phyloP scores from a whole-genome alignment of 2,329 filamentous ascomycete genomes.

The Colletotrichum cereale region DNA sequence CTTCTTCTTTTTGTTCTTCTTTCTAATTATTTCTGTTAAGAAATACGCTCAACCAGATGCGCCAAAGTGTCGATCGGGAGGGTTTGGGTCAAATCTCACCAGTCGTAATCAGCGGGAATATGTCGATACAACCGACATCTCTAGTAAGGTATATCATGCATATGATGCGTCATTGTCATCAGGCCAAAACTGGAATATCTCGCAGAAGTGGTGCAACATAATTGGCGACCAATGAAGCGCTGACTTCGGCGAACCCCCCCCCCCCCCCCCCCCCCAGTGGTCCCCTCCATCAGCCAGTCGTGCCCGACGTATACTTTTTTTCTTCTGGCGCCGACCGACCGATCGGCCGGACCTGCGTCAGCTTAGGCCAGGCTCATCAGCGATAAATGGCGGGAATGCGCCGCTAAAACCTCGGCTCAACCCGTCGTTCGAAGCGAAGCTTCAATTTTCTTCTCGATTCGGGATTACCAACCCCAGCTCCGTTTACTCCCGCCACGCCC shows the following conservation, averaged over 20 bases:
- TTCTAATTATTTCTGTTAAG: too few species aligned
- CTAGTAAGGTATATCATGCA: not conserved
- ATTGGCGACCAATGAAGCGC: slow-evolving; percentile 11
- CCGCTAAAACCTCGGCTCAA: slow-evolving; percentile 40
- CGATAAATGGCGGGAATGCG: slow-evolving; percentile 17
- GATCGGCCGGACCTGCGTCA: slow-evolving; percentile 30
- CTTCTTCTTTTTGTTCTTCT: not conserved
- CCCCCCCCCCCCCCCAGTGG: not conserved
- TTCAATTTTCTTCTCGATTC: slow-evolving; percentile 41
- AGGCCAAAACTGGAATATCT: slow-evolving; percentile 5
- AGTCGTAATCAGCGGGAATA: not conserved
- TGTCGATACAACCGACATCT: not conserved
- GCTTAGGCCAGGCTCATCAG: slow-evolving; percentile 3
- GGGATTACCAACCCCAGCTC: slow-evolving; percentile 40
- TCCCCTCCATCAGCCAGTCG: not conserved
- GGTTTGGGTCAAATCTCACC: not conserved
- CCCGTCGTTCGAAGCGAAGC: slow-evolving; percentile 25
- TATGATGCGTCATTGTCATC: slow-evolving; percentile 19
- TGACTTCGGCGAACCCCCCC: not conserved
- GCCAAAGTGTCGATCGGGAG: not conserved
- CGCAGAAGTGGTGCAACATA: slow-evolving; percentile 19
- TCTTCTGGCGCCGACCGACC: slow-evolving; percentile 12
- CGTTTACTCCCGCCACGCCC: slow-evolving; percentile 22
- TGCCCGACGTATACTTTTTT: not conserved
- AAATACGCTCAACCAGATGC: not conserved